Evolutionary conservation across 495 filamentous ascomycete genomes (phyloP).

Genomic region (Podospora comata): DNA sequence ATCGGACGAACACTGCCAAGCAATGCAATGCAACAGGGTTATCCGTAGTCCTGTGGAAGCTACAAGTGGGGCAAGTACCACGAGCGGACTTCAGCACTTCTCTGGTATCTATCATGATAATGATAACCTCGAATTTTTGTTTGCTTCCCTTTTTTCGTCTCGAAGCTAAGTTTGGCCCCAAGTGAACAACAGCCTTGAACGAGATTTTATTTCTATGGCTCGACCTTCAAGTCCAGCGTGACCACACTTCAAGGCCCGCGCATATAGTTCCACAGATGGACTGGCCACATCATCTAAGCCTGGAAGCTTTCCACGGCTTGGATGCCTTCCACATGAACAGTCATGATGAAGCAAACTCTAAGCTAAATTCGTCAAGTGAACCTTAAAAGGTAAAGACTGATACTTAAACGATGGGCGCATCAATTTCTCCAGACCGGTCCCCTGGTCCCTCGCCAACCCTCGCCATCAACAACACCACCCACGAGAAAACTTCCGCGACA

Average conservation of each 20-base stretch:
- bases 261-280: background rate
- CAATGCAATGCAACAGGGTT: background rate
- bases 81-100: background rate
- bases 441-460: background rate
- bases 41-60: background rate
- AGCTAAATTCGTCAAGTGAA: background rate
- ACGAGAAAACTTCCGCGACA: background rate
- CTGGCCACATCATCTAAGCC: background rate
- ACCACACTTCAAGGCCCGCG: background rate
- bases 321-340: background rate
- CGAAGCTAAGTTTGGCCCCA: too few species aligned
- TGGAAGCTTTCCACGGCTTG: background rate
- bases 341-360: background rate
- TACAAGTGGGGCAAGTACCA: background rate
- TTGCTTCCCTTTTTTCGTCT: too few species aligned
- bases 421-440: background rate
- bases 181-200: too few species aligned
- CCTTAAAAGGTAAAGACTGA: background rate
- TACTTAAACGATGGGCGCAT: background rate
- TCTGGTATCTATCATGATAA: too few species aligned
- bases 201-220: too few species aligned
- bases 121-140: too few species aligned
- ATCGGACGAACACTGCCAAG: conserved; percentile 17
- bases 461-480: background rate
- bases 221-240: background rate